These are phyloP conservation scores for Colletotrichum magnum DNA, from an alignment of 2,329 filamentous ascomycete genomes.

Conservation along the genomic window DNA sequence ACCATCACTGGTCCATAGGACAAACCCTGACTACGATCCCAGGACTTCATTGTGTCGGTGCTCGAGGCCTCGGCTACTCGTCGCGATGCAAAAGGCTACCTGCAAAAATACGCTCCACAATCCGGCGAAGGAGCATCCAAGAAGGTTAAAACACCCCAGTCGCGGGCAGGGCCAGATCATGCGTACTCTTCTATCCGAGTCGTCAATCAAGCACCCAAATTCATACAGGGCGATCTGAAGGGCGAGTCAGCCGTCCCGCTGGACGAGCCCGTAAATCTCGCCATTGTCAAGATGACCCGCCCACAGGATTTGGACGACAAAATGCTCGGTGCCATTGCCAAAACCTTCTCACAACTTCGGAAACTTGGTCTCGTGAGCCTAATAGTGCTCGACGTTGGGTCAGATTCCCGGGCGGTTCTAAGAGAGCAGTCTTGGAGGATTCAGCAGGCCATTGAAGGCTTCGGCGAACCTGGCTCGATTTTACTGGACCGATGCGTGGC, in stretches of 20 bases:
- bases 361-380: slow-evolving; percentile 86
- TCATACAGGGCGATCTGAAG: slow-evolving; percentile 50
- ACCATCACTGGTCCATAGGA: neutral
- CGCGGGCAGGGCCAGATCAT: slow-evolving; percentile 19
- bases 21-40: neutral
- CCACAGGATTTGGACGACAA: slow-evolving; percentile 79
- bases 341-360: slow-evolving; percentile 86
- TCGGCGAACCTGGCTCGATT: slow-evolving; percentile 77
- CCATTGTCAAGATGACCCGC: slow-evolving; percentile 85
- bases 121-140: slow-evolving; percentile 20
- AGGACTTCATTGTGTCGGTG: slow-evolving; percentile 90
- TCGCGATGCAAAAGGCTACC: slow-evolving; percentile 91
- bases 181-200: slow-evolving; percentile 46
- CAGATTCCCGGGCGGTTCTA: slow-evolving; percentile 57
- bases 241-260: slow-evolving; percentile 43
- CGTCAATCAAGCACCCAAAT: slow-evolving; percentile 51
- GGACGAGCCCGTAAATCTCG: slow-evolving; percentile 70
- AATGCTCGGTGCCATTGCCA: slow-evolving; percentile 81
- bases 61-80: slow-evolving; percentile 92
- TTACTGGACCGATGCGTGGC: slow-evolving; percentile 60
- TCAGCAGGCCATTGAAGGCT: slow-evolving; percentile 79
- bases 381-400: slow-evolving; percentile 83
- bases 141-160: slow-evolving; percentile 13
- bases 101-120: slow-evolving; percentile 80
- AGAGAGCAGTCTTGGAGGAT: slow-evolving; percentile 79